phyloP scores from a whole-genome alignment of 2,329 filamentous ascomycete genomes.

The Colletotrichum paranaense region DNA sequence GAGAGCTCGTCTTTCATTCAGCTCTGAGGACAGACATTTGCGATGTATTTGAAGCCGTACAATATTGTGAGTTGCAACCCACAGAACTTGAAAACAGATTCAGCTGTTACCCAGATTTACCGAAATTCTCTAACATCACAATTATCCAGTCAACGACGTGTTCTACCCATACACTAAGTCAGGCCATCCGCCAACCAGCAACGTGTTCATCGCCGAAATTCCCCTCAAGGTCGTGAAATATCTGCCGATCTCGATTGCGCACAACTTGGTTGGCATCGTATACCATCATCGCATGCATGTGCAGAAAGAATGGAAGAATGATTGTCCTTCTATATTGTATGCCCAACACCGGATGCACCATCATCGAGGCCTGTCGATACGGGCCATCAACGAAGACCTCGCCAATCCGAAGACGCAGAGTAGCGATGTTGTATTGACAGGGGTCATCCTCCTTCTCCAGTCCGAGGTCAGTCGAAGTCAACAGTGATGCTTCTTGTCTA shows the following conservation, averaged over 20 bases:
- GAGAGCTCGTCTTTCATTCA: slow-evolving; percentile 6
- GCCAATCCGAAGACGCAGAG: slow-evolving; percentile 23
- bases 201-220: slow-evolving; percentile 42
- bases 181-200: slow-evolving; percentile 34
- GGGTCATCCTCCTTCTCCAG: slow-evolving; percentile 28
- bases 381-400: slow-evolving; percentile 33
- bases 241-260: slow-evolving; percentile 20
- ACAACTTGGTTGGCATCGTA: slow-evolving; percentile 27
- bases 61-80: slow-evolving; percentile 30
- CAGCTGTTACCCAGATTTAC: neutral
- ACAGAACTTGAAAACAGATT: neutral
- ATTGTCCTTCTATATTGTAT: slow-evolving; percentile 15
- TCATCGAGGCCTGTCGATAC: slow-evolving; percentile 33
- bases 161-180: slow-evolving; percentile 39
- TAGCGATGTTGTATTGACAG: slow-evolving; percentile 27
- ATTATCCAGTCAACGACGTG: slow-evolving; percentile 25
- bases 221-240: slow-evolving; percentile 32
- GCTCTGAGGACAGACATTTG: slow-evolving; percentile 29
- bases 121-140: neutral
- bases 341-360: slow-evolving; percentile 30
- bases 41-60: slow-evolving; percentile 30
- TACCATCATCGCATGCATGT: slow-evolving; percentile 30
- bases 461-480: slow-evolving; percentile 13
- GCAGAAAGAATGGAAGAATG: slow-evolving; percentile 24
- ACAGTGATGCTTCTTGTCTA: neutral